These are phyloP conservation scores for Xylaria intraflava DNA, from an alignment of 495 filamentous ascomycete species.

Conservation along the genomic window DNA sequence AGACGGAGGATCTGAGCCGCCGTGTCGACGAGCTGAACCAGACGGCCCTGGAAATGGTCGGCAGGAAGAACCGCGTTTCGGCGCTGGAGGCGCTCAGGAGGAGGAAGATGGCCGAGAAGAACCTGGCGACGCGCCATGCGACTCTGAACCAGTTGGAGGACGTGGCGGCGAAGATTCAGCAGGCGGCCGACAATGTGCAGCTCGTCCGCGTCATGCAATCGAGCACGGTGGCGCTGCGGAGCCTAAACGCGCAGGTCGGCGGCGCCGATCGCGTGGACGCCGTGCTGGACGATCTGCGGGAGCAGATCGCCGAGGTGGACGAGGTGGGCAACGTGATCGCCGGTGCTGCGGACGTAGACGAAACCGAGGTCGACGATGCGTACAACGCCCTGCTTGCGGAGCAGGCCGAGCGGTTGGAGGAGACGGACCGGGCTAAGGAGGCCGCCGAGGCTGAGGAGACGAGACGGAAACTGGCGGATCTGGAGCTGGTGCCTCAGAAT, in stretches of 20 bases:
- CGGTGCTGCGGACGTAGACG: conserved; percentile 54
- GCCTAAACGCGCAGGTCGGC: conserved; percentile 70
- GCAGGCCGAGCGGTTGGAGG: conserved; percentile 52
- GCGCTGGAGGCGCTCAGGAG: conserved; percentile 73
- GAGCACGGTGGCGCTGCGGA: conserved; percentile 60
- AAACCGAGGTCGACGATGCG: conserved; percentile 83
- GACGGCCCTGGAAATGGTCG: conserved; percentile 62
- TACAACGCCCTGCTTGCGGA: conserved; percentile 67
- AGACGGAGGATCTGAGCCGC: conserved; percentile 44
- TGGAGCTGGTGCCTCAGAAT: too few relatives aligned
- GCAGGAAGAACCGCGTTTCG: conserved; percentile 59
- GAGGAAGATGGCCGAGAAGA: conserved; percentile 72
- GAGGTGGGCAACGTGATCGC: conserved; percentile 73
- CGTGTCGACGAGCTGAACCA: conserved; percentile 52
- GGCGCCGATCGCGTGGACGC: conserved; percentile 69
- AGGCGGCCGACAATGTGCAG: conserved; percentile 75
- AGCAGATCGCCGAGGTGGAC: conserved; percentile 76
- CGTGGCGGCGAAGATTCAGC: conserved; percentile 71
- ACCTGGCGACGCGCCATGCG: conserved; percentile 58
- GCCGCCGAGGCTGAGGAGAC: conserved; percentile 27
- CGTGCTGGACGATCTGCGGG: conserved; percentile 63
- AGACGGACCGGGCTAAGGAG: conserved; percentile 41
- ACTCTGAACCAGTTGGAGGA: conserved; percentile 77
- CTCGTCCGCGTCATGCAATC: conserved; percentile 75
- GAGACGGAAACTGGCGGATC: conserved; percentile 32